These are phyloP conservation scores for Acephala macrosclerotiorum DNA, from an alignment of 2,329 filamentous ascomycete genomes.

Conservation along the genomic window DNA sequence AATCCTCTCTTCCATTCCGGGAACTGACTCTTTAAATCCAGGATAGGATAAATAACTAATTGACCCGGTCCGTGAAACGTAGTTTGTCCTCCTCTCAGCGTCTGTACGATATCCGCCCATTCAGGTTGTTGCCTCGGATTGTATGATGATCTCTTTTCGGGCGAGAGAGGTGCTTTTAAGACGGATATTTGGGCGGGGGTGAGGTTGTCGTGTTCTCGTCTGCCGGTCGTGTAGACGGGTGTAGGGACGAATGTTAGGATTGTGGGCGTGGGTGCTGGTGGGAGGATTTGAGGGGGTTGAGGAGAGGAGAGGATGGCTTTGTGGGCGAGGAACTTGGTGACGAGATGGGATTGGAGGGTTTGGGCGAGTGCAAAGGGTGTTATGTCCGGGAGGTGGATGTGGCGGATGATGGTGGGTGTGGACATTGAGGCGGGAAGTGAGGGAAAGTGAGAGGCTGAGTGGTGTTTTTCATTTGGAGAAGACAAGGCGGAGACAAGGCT, in stretches of 20 bases:
- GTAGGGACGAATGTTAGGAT: constrained; percentile 84
- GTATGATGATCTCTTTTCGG: constrained; percentile 15
- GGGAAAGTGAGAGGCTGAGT: not conserved
- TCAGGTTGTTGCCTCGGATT: constrained; percentile 13
- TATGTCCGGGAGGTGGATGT: constrained; percentile 63
- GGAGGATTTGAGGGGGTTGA: constrained; percentile 36
- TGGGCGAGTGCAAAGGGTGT: constrained; percentile 63
- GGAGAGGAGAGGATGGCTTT: constrained; percentile 53
- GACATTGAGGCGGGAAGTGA: constrained; percentile 24
- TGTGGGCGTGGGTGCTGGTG: constrained; percentile 63
- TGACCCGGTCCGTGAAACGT: constrained; percentile 97
- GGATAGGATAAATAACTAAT: constrained; percentile 87
- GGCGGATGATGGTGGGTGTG: constrained; percentile 52
- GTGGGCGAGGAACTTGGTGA: constrained; percentile 63
- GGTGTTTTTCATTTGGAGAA: not conserved
- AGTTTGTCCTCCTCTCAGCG: constrained; percentile 81
- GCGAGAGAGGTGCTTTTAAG: constrained; percentile 43
- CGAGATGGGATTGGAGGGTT: constrained; percentile 62
- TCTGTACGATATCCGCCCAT: constrained; percentile 44
- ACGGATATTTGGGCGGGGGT: constrained; percentile 52
- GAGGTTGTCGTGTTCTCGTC: constrained; percentile 70
- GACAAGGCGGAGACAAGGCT: constrained; percentile 13
- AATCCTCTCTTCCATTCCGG: constrained; percentile 46
- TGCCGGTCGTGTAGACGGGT: constrained; percentile 89
- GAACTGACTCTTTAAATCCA: constrained; percentile 69